phyloP scores from a whole-genome alignment of 345 rosid genomes.

The Turnera subulata region DNA sequence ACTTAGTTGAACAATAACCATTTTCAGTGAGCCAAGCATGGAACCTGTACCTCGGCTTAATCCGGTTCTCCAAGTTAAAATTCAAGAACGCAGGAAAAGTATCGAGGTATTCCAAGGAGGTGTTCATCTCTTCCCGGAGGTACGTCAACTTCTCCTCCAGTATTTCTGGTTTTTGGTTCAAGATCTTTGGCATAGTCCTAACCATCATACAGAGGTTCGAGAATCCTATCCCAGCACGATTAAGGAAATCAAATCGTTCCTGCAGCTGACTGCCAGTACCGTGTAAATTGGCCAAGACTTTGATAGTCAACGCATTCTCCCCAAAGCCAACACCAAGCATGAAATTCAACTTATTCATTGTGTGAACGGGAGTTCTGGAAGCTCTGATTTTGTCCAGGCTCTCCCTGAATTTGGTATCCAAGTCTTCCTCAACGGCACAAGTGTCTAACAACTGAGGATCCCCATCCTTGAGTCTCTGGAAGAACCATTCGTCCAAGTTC shows the following conservation, averaged over 20 bases:
- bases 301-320: constrained; percentile 45
- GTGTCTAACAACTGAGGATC: constrained; percentile 35
- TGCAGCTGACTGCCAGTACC: constrained; percentile 50
- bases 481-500: constrained; percentile 43
- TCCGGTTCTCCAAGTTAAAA: constrained; percentile 59
- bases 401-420: constrained; percentile 36
- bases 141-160: constrained; percentile 43
- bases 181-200: constrained; percentile 44
- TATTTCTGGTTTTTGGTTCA: constrained; percentile 52
- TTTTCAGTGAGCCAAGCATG: constrained; percentile 50
- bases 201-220: constrained; percentile 48
- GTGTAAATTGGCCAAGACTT: constrained; percentile 40
- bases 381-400: constrained; percentile 35
- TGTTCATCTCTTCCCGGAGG: constrained; percentile 42
- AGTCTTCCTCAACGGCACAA: constrained; percentile 43
- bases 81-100: constrained; percentile 52
- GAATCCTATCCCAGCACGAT: constrained; percentile 37
- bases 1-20: constrained; percentile 36
- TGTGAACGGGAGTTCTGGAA: constrained; percentile 34
- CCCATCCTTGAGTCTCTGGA: constrained; percentile 42
- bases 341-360: constrained; percentile 48
- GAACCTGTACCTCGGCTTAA: constrained; percentile 51
- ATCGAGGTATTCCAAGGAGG: constrained; percentile 41
- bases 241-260: constrained; percentile 44
- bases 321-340: constrained; percentile 61